Base-by-base conservation (phyloP, 192 early-diverging fungal genomes). In the Powellomyces hirtus region DNA sequence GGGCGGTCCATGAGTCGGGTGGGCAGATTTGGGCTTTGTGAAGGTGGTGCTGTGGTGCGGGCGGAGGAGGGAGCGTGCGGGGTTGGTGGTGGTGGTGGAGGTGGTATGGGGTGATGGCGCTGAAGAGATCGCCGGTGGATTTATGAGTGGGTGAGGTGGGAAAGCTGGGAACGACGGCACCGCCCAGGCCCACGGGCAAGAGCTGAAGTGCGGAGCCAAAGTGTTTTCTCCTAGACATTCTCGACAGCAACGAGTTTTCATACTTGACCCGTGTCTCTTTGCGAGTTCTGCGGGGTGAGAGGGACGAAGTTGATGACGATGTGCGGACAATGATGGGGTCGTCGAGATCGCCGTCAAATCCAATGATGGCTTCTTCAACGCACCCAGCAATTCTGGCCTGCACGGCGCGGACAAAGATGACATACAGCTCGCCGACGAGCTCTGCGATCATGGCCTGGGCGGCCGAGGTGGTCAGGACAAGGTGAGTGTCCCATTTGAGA, bases 361-460 rank as follows among this genome's bases (percentile, higher is more conserved):
- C 70, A 16, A 79, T 44, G 27, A 75, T 16, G 34, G 66, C 52
- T 8, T 30, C 45, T 33, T 75, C 71, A 14, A 72, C 11, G n/a
- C 71, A 14, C 14, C 18, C 22, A 18, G 30, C 16, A 13, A 79
- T 29, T 6, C 36, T 40, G 0, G 64, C 38, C 37, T 60, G 13
- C 8, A 60, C 30, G 31, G 44, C 50, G 16, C n/a, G 44, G 33
- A 73, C 20, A 29, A 80, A 57, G 20, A 72, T 46, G 31, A 40
- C 33, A 58, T 57, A 75, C 7, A 72, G 31, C 31, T 84, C 92
- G 50, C 88, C 81, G 42, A 94, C 81, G 31, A 94, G 83, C 63
- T 95, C 94, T 5, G 90, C 84, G 55, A 98, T 80, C n/a, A 79
- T 77, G 0, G 89, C 78, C 72, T 98, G 94, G 37, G 86, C 78